Conservation (phyloP, 768 basidiomycete genomes). For the Pulveroboletus sp. region DNA sequence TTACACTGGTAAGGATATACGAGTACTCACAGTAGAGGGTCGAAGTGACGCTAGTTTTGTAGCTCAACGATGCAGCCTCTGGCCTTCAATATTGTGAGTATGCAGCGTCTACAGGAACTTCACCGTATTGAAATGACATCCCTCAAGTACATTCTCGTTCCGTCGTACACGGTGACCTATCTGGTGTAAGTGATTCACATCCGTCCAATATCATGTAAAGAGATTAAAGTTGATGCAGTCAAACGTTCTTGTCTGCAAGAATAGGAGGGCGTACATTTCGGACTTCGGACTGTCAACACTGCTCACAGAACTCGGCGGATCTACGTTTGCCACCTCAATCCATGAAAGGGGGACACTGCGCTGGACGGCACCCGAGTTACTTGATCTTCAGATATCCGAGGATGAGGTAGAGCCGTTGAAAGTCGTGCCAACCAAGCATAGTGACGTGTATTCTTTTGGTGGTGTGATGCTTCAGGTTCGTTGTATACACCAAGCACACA, state of each 20-base stretch:
- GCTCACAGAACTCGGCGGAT: slow-evolving; percentile 35
- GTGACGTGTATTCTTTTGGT: slow-evolving; percentile 20
- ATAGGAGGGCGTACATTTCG: slow-evolving; percentile 19
- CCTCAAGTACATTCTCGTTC: slow-evolving; percentile 14
- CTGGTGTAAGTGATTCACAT: slow-evolving; percentile 17
- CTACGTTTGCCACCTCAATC: slow-evolving; percentile 34
- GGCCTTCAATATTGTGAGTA: slow-evolving; percentile 20
- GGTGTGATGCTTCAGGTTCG: slow-evolving; percentile 31
- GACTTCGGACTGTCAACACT: slow-evolving; percentile 47
- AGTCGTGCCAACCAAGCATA: slow-evolving; percentile 6
- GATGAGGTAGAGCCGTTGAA: slow-evolving; percentile 12
- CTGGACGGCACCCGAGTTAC: slow-evolving; percentile 28
- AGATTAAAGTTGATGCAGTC: slow-evolving; percentile 1
- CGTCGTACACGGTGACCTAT: slow-evolving; percentile 18
- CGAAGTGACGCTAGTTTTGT: not conserved
- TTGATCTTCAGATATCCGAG: slow-evolving; percentile 17
- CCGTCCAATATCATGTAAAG: no score
- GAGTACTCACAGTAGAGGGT: not conserved
- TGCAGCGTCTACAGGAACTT: not conserved
- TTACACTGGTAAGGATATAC: slow-evolving; percentile 5
- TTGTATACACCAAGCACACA: no score
- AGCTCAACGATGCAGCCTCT: slow-evolving; percentile 19
- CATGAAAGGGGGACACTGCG: slow-evolving; percentile 31
- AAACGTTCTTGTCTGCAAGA: slow-evolving; percentile 15
- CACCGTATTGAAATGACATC: not conserved